These are phyloP conservation scores for Fusarium algeriense DNA, from an alignment of 2,329 filamentous ascomycete species.

Conservation along the genomic window DNA sequence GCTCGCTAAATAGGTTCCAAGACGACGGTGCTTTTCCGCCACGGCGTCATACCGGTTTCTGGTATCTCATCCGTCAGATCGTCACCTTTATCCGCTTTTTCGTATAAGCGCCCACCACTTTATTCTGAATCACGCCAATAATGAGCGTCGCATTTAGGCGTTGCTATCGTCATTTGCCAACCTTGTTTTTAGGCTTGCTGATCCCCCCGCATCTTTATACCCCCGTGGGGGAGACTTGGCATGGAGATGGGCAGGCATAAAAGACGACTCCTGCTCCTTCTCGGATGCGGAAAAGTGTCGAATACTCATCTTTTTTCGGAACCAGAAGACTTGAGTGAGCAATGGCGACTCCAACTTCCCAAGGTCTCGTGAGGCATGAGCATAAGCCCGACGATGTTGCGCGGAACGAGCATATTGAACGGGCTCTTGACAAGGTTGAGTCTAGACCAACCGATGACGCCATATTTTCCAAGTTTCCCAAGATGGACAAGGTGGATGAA, in stretches of 20 bases:
- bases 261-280: background rate
- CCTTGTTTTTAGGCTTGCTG: conserved; percentile 18
- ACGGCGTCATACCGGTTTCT: background rate
- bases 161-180: conserved; percentile 6
- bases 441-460: conserved; percentile 21
- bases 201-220: conserved; percentile 26
- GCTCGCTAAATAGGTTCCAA: background rate
- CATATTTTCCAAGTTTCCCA: conserved; percentile 31
- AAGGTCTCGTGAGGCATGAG: background rate
- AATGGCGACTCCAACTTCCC: background rate
- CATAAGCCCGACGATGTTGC: background rate
- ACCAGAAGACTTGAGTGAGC: background rate
- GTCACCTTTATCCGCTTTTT: background rate
- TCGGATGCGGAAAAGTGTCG: too few species aligned
- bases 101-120: background rate
- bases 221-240: conserved; percentile 25
- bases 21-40: background rate
- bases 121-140: conserved; percentile 3
- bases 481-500: conserved; percentile 39
- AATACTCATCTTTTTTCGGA: background rate
- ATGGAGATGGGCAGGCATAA: background rate
- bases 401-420: conserved; percentile 23
- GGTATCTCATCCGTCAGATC: background rate
- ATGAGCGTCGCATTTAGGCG: fast-evolving
- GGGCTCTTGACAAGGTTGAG: conserved; percentile 15